Evolutionary conservation across 352 stramenopile genomes (phyloP), one percentile per base, ranked within the genome.

Genomic region (Globisporangium okanoganense): DNA sequence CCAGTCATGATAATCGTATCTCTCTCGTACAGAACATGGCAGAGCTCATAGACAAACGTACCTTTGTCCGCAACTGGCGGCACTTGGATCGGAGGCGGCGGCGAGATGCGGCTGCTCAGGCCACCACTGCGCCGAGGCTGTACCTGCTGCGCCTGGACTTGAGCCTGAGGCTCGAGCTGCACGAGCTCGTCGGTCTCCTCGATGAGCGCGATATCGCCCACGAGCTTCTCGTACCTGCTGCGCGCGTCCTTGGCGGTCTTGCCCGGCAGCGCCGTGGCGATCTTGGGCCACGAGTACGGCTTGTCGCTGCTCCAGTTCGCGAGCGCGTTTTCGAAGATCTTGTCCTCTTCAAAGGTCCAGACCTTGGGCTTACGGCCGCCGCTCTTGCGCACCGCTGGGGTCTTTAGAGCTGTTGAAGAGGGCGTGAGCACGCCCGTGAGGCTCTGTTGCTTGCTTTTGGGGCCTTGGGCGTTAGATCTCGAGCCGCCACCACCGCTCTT

Each of bases 301-400:
- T 79, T 86, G 50, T 63, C 72, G 20, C 62, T 72, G 18, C 62
- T 68, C 74, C 83, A 94, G 45, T 70, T 58, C 53, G 85, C 85
- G 16, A 95, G 69, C 41, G 76, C 79, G 33, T 65, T 82, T 66
- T 95, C 87, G 56, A 95, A 85, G 2, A 77, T 70, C 67, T 91
- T 90, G 61, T 95, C 85, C 67, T 95, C 85, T 51, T 93, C 75
- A 43, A 90, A 88, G 31, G 68, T 92, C 87, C 87, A 95, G 13
- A 66, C 52, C 35, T 82, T 90, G n/a, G 69, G 58, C 5, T 74
- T 74, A 45, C 71, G 71, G 24, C 41, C 40, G 51, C 54, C 35
- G 54, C 53, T 65, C 55, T 65, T 61, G 29, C 27, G 33, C 47
- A 16, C 29, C n/a, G 18, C 16, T 12, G 29, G 27, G 10, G 10